These are phyloP conservation scores for Eucalyptus pauciflora DNA, from an alignment of 345 rosid genomes.

Conservation along the genomic window DNA sequence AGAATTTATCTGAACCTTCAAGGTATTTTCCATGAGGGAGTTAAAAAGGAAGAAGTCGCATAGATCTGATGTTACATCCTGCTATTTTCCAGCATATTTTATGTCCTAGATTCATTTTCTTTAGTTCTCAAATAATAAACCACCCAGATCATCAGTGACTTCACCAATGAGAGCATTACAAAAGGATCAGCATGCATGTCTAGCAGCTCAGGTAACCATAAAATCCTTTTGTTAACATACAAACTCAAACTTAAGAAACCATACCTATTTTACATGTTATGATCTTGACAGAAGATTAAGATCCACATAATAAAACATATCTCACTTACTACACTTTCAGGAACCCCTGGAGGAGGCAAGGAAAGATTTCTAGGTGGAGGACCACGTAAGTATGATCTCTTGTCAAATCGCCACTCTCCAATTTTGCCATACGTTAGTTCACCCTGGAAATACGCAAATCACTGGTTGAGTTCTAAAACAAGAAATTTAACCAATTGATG, in stretches of 20 bases:
- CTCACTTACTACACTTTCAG: conserved; percentile 92
- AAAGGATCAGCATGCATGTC: background rate
- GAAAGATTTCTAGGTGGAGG: conserved; percentile 79
- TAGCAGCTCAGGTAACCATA: background rate
- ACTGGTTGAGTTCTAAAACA: background rate
- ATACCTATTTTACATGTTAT: background rate
- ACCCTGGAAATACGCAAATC: conserved; percentile 29
- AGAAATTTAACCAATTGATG: background rate
- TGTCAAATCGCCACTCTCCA: conserved; percentile 98
- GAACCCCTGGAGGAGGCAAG: conserved; percentile 86
- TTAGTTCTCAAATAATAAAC: background rate
- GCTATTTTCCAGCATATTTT: background rate
- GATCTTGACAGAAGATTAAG: background rate
- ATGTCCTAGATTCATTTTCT: background rate
- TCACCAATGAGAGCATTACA: background rate
- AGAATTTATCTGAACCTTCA: background rate
- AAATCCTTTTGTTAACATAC: background rate
- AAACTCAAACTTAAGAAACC: background rate
- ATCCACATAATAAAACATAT: background rate
- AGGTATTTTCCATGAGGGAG: background rate
- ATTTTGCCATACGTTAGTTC: conserved; percentile 76
- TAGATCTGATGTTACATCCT: background rate
- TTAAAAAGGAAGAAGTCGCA: background rate
- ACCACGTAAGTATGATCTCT: conserved; percentile 76
- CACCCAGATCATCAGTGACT: background rate